These are phyloP conservation scores for Fusarium luffae DNA, from an alignment of 2,329 filamentous ascomycete species.

Conservation along the genomic window DNA sequence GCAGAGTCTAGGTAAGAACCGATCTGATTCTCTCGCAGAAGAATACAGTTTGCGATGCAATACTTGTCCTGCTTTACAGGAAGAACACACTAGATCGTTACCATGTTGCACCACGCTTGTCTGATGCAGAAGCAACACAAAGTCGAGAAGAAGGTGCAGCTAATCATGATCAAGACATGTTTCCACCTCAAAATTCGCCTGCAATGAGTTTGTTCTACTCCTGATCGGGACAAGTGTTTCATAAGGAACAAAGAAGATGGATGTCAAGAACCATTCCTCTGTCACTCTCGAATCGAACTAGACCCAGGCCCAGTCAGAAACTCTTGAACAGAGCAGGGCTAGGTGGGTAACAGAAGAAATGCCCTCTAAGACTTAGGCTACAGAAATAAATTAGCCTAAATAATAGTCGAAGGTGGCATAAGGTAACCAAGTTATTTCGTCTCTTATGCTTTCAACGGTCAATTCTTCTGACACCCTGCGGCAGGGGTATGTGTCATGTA, in stretches of 20 bases:
- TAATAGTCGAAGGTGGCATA: no score
- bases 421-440: no score
- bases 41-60: conserved; percentile 2
- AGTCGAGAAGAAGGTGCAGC: conserved; percentile 6
- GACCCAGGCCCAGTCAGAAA: background rate
- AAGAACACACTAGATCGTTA: conserved; percentile 17
- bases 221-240: conserved; percentile 10
- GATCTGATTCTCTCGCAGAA: background rate
- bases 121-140: conserved; percentile 17
- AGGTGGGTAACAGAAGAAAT: no score
- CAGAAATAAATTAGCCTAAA: no score
- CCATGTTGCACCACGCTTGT: conserved; percentile 22
- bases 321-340: background rate
- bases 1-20: background rate
- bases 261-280: background rate
- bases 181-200: conserved; percentile 17
- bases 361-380: no score
- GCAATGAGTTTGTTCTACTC: conserved; percentile 26
- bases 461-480: no score
- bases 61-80: conserved; percentile 3
- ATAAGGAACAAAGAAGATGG: background rate
- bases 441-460: no score
- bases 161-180: conserved; percentile 13
- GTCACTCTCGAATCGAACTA: background rate
- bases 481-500: background rate